These are phyloP conservation scores for Myriosclerotinia scirpicola DNA, from an alignment of 2,329 filamentous ascomycete species.

Conservation along the genomic window DNA sequence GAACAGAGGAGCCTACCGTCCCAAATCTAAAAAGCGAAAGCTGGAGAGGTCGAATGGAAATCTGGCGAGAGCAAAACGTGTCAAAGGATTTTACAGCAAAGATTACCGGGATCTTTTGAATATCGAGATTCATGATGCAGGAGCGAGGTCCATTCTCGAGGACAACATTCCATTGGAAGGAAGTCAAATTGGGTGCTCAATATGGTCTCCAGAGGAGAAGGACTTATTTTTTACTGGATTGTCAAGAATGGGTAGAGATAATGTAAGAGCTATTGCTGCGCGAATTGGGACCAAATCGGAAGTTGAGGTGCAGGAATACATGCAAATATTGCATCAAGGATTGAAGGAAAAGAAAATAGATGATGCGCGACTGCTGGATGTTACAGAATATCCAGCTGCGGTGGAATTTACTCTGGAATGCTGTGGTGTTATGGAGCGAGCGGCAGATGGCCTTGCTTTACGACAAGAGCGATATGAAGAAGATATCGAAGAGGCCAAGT, in stretches of 20 bases:
- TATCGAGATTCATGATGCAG: constrained; percentile 56
- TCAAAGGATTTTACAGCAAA: constrained; percentile 49
- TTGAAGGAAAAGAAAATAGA: constrained; percentile 35
- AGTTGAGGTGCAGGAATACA: constrained; percentile 70
- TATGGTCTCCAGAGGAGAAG: constrained; percentile 74
- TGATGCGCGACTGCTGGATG: constrained; percentile 42
- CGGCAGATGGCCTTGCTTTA: constrained; percentile 64
- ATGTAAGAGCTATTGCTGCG: constrained; percentile 61
- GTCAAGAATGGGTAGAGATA: constrained; percentile 60
- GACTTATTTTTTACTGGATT: constrained; percentile 65
- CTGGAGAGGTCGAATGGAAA: constrained; percentile 18
- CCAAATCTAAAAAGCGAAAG: constrained; percentile 32
- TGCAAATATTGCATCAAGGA: constrained; percentile 58
- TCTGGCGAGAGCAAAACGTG: constrained; percentile 34
- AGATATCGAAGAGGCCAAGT: constrained; percentile 56
- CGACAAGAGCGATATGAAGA: constrained; percentile 65
- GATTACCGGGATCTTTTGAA: constrained; percentile 55
- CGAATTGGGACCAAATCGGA: constrained; percentile 70
- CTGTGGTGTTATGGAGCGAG: constrained; percentile 63
- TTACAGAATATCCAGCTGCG: constrained; percentile 67
- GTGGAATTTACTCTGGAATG: constrained; percentile 68
- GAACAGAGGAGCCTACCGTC: constrained; percentile 17
- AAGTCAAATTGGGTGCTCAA: constrained; percentile 65
- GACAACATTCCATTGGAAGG: constrained; percentile 41
- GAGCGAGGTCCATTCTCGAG: constrained; percentile 37